Percentiles rank a stretch among this genome's conserved stretches.
phyloP scores from a whole-genome alignment of 768 basidiomycete genomes.

The Flagelloscypha sp. region DNA sequence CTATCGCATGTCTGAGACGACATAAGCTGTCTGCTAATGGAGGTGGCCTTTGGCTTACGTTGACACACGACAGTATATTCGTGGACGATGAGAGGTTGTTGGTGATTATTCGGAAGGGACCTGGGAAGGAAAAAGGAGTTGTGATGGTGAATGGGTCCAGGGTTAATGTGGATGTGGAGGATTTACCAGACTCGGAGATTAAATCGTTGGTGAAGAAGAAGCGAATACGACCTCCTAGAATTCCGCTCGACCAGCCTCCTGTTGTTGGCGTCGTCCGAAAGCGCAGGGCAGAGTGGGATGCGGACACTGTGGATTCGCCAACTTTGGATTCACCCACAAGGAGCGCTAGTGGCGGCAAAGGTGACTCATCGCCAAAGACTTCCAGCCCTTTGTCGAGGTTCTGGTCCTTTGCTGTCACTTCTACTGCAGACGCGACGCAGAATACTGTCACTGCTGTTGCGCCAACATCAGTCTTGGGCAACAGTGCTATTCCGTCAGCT shows the following conservation, averaged over 20 bases:
- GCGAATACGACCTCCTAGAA: slow-evolving; percentile 73
- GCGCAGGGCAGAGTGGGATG: slow-evolving; percentile 67
- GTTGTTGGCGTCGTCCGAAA: slow-evolving; percentile 64
- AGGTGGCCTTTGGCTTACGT: slow-evolving; percentile 89
- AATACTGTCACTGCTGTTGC: slow-evolving; percentile 73
- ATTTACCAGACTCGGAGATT: slow-evolving; percentile 79
- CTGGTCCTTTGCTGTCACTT: slow-evolving; percentile 68
- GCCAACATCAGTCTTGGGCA: slow-evolving; percentile 38
- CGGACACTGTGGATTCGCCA: slow-evolving; percentile 29
- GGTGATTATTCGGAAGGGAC: slow-evolving; percentile 67
- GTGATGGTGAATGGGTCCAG: slow-evolving; percentile 89
- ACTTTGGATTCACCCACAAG: slow-evolving; percentile 13
- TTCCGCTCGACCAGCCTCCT: slow-evolving; percentile 91
- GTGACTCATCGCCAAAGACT: slow-evolving; percentile 51
- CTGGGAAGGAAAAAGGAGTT: slow-evolving; percentile 69
- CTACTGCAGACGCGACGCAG: slow-evolving; percentile 65
- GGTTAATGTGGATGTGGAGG: slow-evolving; percentile 79
- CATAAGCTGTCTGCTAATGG: slow-evolving; percentile 82
- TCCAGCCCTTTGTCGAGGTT: slow-evolving; percentile 65
- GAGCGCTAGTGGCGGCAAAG: slow-evolving; percentile 15
- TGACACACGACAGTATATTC: slow-evolving; percentile 78
- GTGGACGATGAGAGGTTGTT: slow-evolving; percentile 70
- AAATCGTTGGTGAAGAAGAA: slow-evolving; percentile 78
- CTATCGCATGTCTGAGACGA: slow-evolving; percentile 73
- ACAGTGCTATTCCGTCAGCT: slow-evolving; percentile 37